Base-by-base conservation (phyloP, 2,329 filamentous ascomycete species). In the Echinosphaeria canescens region DNA sequence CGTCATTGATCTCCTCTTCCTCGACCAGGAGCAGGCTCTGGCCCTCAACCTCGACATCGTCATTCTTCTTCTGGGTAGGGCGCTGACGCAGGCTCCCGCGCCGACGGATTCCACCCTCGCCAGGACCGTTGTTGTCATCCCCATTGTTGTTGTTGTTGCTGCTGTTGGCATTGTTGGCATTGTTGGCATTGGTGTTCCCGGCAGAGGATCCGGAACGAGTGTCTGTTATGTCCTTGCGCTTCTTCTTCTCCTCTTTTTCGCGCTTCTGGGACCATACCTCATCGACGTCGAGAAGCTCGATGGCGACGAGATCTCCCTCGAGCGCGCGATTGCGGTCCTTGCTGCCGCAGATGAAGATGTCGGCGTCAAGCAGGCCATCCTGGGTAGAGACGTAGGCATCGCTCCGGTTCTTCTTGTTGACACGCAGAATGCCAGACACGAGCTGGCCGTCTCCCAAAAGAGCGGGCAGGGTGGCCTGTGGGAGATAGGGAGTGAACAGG, bases 181-280 rank as follows among this genome's bases (percentile, higher is more conserved):
- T 51, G 29, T 58, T 56, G 35, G 64, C 62, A 44, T 75, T 64
- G 40, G 64, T 71, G 33, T 71, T 71, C 34, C 75, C 75, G 41
- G 69, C 79, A 36, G 67, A 75, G 34, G 75, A 75, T 36, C 74
- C 74, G 27, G 68, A 69, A 36, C 85, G 73, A 31, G 80, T 84
- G 46, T 95, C 88, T 18, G 82, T 90, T 31, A 93, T 91, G 43
- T 98, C 88, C 61, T 98, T 98, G 49, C 88, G 79, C 59, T 95
- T 98, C 69, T 98, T 98, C 66, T 98, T 98, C 50, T 98, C 88
- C 53, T 98, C 88, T 50, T 98, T 98, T 50, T 98, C 88, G 30
- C 82, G 80, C 62, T 98, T 98, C 58, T 98, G 88, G 14, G 75
- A 70, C 88, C 88, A 98, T 3, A 98, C 88, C 45, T 98, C 88